Evolutionary conservation across 805 yeast genomes (phyloP).

Genomic region (Ogataea allantospora): DNA sequence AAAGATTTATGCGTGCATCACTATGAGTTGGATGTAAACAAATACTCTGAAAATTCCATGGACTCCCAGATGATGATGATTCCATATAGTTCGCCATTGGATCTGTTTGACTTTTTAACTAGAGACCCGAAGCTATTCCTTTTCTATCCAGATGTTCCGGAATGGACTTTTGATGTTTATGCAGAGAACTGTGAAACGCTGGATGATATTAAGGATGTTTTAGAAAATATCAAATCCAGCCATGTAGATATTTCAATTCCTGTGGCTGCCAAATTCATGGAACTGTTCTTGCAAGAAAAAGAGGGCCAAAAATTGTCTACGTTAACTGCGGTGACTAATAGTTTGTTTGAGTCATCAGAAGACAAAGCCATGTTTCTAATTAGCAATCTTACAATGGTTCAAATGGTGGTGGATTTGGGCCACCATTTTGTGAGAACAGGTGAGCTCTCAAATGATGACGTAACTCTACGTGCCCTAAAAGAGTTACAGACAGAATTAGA

Average conservation of each 20-base stretch:
- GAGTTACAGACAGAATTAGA: slow-evolving; percentile 3
- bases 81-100: slow-evolving; percentile 24
- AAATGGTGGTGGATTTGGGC: slow-evolving; percentile 7
- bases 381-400: neutral
- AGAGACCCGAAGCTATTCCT: slow-evolving; percentile 19
- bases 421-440: slow-evolving; percentile 8
- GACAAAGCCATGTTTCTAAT: slow-evolving; percentile 1
- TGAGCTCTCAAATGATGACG: slow-evolving; percentile 7
- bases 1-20: slow-evolving; percentile 17
- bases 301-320: neutral
- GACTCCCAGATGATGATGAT: slow-evolving; percentile 7
- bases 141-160: slow-evolving; percentile 22
- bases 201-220: slow-evolving; percentile 4
- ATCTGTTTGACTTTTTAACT: slow-evolving; percentile 25
- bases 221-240: slow-evolving; percentile 2
- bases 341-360: slow-evolving; percentile 1
- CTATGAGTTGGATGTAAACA: slow-evolving; percentile 11
- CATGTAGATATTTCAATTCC: slow-evolving; percentile 4
- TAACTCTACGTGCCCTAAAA: slow-evolving; percentile 3
- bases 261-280: slow-evolving; percentile 7
- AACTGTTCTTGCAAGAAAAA: slow-evolving; percentile 3
- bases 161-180: slow-evolving; percentile 4
- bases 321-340: slow-evolving; percentile 1
- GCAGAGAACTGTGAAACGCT: slow-evolving; percentile 2
- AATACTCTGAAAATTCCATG: slow-evolving; percentile 7